Conservation (phyloP, 2,329 filamentous ascomycete species). For the Macrophomina pseudophaseolina region DNA sequence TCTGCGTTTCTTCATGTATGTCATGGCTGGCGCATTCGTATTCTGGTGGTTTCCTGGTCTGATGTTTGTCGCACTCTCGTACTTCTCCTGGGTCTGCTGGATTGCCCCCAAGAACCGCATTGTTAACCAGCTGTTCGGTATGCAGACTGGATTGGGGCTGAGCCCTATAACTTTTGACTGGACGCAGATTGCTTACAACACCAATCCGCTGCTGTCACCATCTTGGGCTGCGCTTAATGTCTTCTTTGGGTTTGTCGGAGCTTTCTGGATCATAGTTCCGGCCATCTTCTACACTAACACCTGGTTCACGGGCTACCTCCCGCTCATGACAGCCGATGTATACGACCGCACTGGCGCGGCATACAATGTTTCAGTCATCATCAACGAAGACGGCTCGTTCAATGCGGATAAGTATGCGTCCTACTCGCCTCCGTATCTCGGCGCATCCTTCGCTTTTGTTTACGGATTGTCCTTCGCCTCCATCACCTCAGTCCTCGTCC, state of each 20-base stretch:
- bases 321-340: slow-evolving; percentile 23
- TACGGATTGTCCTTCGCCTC: slow-evolving; percentile 46
- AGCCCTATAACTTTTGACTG: slow-evolving; percentile 37
- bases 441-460: slow-evolving; percentile 42
- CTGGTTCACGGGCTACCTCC: slow-evolving; percentile 46
- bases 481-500: slow-evolving; percentile 42
- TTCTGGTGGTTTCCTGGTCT: slow-evolving; percentile 39
- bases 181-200: slow-evolving; percentile 31
- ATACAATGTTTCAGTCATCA: slow-evolving; percentile 64
- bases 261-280: slow-evolving; percentile 52
- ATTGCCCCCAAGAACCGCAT: slow-evolving; percentile 35
- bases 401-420: slow-evolving; percentile 44
- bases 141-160: slow-evolving; percentile 33
- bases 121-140: slow-evolving; percentile 38
- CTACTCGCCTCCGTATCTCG: slow-evolving; percentile 48
- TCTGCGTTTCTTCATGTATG: slow-evolving; percentile 35
- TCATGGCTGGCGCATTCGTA: slow-evolving; percentile 32
- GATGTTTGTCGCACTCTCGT: slow-evolving; percentile 30
- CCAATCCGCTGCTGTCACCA: slow-evolving; percentile 35
- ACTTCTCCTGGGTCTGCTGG: slow-evolving; percentile 38
- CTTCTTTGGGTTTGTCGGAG: slow-evolving; percentile 51
- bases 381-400: slow-evolving; percentile 39
- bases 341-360: slow-evolving; percentile 71
- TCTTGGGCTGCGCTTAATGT: slow-evolving; percentile 49
- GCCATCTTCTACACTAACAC: slow-evolving; percentile 60